Base-by-base conservation (phyloP, 257 asterid species). In the Haberlea rhodopensis region DNA sequence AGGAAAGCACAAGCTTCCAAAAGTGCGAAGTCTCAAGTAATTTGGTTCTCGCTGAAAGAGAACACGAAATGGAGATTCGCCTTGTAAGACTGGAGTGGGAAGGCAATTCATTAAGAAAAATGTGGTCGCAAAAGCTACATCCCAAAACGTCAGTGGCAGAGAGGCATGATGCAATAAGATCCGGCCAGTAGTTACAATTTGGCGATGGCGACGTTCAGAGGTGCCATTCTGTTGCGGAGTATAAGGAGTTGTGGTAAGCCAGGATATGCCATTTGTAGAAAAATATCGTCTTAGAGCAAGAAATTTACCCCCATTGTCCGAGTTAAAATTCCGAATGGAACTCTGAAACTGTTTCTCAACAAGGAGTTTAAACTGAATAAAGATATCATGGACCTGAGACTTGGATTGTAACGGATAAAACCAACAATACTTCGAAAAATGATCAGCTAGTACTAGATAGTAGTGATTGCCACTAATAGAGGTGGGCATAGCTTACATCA, bases 211-310 rank as follows among this genome's bases (percentile, higher is more conserved):
- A 1, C 32, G 32, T 27, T 62, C 67, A 45, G 46, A 2, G 19
- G 34, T 4, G 18, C 56, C 57, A 62, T 62, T 62, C 11, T 62
- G 55, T 62, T 62, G 34, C 0, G 53, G 57, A 5, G 67, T 62
- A 16, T 40, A 34, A n/a, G 32, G 67, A 8, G 54, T 18, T 7
- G 67, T 21, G 0, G 19, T 3, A 2, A 40, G 24, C 13, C 26
- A 34, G 4, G 53, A 10, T 0, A 62, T 62, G 0, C 67, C 67
- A 7, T 10, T 0, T 0, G 32, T 43, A 9, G 13, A 3, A 45
- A 62, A 45, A 20, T 25, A 62, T 18, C 4, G 7, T 8, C 10
- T 10, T 26, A 20, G 46, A 1, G 1, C 23, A 11, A 20, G 6
- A 0, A 37, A 34, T 19, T 62, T 56, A 0, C 54, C 67, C 2